Evolutionary conservation across 176 grass and related monocot genomes (phyloP).

Genomic region (Bonia amplexicaulis): DNA sequence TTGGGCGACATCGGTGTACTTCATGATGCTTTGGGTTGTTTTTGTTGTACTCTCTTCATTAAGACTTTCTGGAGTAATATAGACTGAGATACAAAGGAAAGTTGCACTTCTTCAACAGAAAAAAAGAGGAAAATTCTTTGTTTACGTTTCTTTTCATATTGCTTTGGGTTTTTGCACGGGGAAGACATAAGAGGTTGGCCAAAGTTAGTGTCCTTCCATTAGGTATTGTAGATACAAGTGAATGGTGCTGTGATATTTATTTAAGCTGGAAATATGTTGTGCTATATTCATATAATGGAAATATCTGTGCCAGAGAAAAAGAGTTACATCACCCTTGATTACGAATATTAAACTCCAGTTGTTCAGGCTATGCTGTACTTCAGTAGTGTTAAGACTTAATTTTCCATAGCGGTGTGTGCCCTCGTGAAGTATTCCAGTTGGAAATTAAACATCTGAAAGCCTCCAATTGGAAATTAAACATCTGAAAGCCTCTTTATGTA

Average conservation of each 20-base stretch:
- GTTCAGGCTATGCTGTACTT: neutral
- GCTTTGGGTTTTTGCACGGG: neutral
- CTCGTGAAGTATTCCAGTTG: too few relatives aligned
- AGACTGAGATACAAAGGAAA: neutral
- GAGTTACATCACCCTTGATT: neutral
- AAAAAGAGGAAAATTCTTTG: neutral
- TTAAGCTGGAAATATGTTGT: neutral
- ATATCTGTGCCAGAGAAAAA: neutral
- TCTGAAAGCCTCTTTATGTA: too few relatives aligned
- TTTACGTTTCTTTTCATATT: neutral
- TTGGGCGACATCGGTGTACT: conserved; percentile 67
- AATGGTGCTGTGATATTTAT: neutral
- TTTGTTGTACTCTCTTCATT: conserved; percentile 79
- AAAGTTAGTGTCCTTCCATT: neutral
- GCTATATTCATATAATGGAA: neutral
- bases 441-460: too few relatives aligned
- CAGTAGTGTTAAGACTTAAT: too few relatives aligned
- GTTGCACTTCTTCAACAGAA: neutral
- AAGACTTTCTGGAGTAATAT: conserved; percentile 69
- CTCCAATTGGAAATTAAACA: too few relatives aligned
- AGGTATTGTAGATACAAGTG: conserved; percentile 1
- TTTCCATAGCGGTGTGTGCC: too few relatives aligned
- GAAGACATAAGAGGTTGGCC: neutral
- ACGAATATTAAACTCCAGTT: neutral
- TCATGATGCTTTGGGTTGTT: conserved; percentile 78